These are phyloP conservation scores for Chlamydomonas sphaeroides DNA, from an alignment of 139 green algal species.

Conservation along the genomic window DNA sequence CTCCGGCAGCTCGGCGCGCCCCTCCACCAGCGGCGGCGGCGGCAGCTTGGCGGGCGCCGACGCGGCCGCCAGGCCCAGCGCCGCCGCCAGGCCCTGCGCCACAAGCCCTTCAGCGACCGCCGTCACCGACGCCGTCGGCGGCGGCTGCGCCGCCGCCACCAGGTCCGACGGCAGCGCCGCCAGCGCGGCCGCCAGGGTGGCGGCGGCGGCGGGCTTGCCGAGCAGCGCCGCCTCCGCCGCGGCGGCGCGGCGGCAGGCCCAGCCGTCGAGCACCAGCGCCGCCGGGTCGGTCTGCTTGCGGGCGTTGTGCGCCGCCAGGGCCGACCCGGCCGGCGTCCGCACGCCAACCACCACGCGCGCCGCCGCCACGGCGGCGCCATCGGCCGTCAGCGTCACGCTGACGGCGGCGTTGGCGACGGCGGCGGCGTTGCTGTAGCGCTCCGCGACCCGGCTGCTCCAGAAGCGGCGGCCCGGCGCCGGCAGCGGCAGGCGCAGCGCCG, in stretches of 20 bases:
- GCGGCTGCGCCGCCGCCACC: neutral
- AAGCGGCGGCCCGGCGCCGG: slow-evolving; percentile 27
- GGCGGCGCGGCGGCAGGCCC: neutral
- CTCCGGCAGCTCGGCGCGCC: slow-evolving; percentile 38
- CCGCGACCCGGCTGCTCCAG: slow-evolving; percentile 56
- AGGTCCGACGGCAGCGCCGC: slow-evolving; percentile 33
- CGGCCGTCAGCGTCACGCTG: neutral
- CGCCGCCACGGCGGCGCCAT: neutral
- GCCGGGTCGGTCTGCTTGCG: neutral
- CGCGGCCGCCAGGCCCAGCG: slow-evolving; percentile 18
- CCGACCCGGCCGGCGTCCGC: neutral
- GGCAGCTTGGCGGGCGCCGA: slow-evolving; percentile 33
- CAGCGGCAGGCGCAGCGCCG: slow-evolving; percentile 3
- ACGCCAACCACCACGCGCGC: slow-evolving; percentile 21
- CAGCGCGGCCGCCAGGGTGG: slow-evolving; percentile 3
- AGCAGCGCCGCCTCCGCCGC: slow-evolving; percentile 29
- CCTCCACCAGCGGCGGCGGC: slow-evolving; percentile 19
- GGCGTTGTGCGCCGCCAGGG: neutral
- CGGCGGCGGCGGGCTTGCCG: neutral
- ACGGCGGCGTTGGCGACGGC: slow-evolving; percentile 62
- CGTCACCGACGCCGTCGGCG: neutral
- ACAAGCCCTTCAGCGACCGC: slow-evolving; percentile 49
- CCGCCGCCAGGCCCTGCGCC: slow-evolving; percentile 50
- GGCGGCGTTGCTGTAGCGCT: slow-evolving; percentile 59
- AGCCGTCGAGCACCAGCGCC: slow-evolving; percentile 33